These are phyloP conservation scores for Alternaria atra DNA, from an alignment of 2,329 filamentous ascomycete species.

Conservation along the genomic window DNA sequence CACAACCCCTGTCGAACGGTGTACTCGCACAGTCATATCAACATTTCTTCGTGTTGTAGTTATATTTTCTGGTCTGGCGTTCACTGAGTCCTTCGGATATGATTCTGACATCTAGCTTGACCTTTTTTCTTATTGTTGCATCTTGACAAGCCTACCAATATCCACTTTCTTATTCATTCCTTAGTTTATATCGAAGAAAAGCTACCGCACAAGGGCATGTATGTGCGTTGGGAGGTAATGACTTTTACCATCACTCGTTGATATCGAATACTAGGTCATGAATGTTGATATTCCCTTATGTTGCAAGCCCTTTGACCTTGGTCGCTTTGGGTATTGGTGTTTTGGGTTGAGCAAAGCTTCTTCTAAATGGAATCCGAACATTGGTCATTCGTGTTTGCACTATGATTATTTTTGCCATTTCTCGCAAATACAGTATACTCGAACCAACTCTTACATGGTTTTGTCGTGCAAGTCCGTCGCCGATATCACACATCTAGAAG, in stretches of 20 bases:
- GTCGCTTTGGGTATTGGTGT: background rate
- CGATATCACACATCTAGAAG: background rate
- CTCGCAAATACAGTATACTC: background rate
- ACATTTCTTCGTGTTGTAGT: slow-evolving; percentile 29
- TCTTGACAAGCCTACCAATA: background rate
- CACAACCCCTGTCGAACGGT: background rate
- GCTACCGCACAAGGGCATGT: slow-evolving; percentile 1
- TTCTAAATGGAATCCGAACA: background rate
- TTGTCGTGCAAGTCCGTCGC: background rate
- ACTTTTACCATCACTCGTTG: background rate
- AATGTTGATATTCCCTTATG: background rate
- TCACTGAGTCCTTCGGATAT: background rate
- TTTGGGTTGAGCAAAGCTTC: background rate
- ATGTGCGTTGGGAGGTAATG: slow-evolving; percentile 4
- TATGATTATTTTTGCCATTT: background rate
- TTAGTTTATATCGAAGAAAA: background rate
- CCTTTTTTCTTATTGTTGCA: background rate
- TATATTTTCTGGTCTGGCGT: slow-evolving; percentile 7
- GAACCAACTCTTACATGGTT: background rate
- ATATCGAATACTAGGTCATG: background rate
- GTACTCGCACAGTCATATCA: background rate
- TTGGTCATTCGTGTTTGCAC: background rate
- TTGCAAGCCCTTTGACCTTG: background rate
- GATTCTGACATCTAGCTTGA: background rate
- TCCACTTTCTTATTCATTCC: slow-evolving; percentile 1